A percentile compares a stretch with the other conserved stretches of the same genome.
Evolutionary conservation across 2,329 filamentous ascomycete genomes (phyloP).

Genomic region (Albifimbria verrucaria): DNA sequence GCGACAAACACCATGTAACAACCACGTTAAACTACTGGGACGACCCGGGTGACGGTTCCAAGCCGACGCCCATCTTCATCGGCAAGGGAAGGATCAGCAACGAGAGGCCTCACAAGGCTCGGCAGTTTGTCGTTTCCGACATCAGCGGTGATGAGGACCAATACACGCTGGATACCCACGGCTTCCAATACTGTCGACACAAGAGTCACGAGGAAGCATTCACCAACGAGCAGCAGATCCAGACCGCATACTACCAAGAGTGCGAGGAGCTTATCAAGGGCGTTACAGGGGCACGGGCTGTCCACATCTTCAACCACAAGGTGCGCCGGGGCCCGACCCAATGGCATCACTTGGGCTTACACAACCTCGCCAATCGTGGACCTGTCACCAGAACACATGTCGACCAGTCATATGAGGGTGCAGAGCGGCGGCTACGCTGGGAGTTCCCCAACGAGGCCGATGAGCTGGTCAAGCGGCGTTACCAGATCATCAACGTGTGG

Average conservation of each 20-base stretch:
- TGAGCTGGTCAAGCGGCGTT: constrained; percentile 31
- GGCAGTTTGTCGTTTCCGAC: constrained; percentile 43
- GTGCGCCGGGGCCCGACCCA: constrained; percentile 50
- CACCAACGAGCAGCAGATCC: constrained; percentile 56
- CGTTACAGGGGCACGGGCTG: constrained; percentile 52
- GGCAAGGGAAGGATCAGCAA: constrained; percentile 22
- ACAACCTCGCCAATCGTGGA: constrained; percentile 56
- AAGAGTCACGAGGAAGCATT: constrained; percentile 29
- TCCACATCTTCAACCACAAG: constrained; percentile 72
- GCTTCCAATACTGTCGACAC: constrained; percentile 35
- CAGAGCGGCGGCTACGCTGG: constrained; percentile 26
- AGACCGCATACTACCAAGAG: constrained; percentile 67
- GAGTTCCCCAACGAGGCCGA: constrained; percentile 43
- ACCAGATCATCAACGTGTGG: constrained; percentile 52
- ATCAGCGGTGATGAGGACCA: constrained; percentile 35
- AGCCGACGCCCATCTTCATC: constrained; percentile 33
- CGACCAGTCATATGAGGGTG: constrained; percentile 49
- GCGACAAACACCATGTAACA: constrained; percentile 21
- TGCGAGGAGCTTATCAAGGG: constrained; percentile 63
- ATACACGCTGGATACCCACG: constrained; percentile 38
- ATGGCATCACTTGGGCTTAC: constrained; percentile 65
- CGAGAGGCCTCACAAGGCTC: constrained; percentile 25
- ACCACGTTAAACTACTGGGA: constrained; percentile 38
- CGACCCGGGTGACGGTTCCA: constrained; percentile 37
- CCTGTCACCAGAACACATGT: constrained; percentile 39